phyloP scores from a whole-genome alignment of 768 basidiomycete species.

The Xanthoconium stramineum region DNA sequence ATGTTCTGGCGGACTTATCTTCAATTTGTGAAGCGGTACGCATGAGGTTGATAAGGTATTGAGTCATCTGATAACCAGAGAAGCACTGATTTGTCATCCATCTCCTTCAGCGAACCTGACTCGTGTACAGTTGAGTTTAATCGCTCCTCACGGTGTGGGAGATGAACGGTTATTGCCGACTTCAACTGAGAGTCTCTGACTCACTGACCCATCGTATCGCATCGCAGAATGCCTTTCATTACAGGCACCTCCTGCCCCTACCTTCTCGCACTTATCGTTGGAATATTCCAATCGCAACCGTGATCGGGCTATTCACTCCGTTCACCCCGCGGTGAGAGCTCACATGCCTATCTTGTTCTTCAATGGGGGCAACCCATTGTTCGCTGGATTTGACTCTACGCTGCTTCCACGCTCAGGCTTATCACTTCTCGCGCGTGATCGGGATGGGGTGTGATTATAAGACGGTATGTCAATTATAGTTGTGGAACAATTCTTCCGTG shows the following conservation, averaged over 20 bases:
- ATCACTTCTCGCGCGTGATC: not conserved
- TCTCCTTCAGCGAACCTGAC: conserved; percentile 6
- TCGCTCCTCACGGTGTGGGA: conserved; percentile 1
- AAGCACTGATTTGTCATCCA: conserved; percentile 14
- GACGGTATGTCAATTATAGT: conserved; percentile 8
- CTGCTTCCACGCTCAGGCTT: not conserved
- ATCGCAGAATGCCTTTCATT: not conserved
- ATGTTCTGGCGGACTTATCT: not conserved
- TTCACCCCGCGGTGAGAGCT: conserved; percentile 5
- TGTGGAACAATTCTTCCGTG: not conserved
- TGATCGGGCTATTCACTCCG: conserved; percentile 1
- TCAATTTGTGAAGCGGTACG: not conserved
- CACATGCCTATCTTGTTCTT: conserved; percentile 9
- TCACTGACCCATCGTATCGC: not conserved
- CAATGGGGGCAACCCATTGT: conserved; percentile 13
- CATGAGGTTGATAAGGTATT: conserved; percentile 15
- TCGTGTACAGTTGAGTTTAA: conserved; percentile 12
- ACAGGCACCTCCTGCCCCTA: not conserved
- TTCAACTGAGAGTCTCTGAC: not conserved
- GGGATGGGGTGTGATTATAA: conserved; percentile 15
- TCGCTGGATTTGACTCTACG: conserved; percentile 14
- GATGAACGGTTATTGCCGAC: conserved; percentile 9
- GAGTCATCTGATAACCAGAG: conserved; percentile 14
- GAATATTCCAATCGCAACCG: not conserved
- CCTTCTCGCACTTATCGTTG: conserved; percentile 1